Base-by-base conservation (phyloP, 306 rosid genomes). In the Trichosanthes truncata region DNA sequence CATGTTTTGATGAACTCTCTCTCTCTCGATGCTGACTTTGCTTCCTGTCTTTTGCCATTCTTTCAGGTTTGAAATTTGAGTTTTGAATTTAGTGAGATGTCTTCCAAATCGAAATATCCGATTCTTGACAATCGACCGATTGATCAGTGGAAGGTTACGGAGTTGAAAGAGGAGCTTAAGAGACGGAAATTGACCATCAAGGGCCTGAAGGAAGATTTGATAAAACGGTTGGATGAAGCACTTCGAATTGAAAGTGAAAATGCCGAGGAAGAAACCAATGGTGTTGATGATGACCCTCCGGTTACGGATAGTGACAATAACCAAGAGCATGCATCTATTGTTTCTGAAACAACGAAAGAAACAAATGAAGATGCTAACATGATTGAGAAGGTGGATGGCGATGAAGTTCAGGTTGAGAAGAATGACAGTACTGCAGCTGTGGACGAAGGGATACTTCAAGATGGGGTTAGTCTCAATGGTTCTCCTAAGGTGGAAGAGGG, bases 101-200 rank as follows among this genome's bases (percentile, higher is more conserved):
- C 98, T 35, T 33, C 78, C 48, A 74, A 52, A 4, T 87, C 98
- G 13, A 83, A 80, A 5, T 93, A 91, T 86, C 96, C 89, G 0
- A 46, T 84, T 72, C 90, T 93, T 41, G 94, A 89, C 68, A 86
- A 90, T 82, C 88, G 92, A 26, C 91, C 99, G 10, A 80, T 96
- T 88, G 85, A 93, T 79, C 98, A 91, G 79, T 96, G 96, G 99
- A 96, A 83, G 89, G 99, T 96, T 81, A 86, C 93, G 0, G 99
- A 88, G 81, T 80, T 96, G 84, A 96, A 84, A 82, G 99, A 96
- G 81, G 99, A 96, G 88, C 89, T 96, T 6, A 93, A 84, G 90
- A 93, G 85, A 82, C 86, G 99, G 80, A 96, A 55, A 81, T 80
- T 96, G 72, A 79, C 89, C 15, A 86, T 86, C 51, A 91, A 74